Base-by-base conservation (phyloP, 345 rosid genomes). In the Noccaea caerulescens region DNA sequence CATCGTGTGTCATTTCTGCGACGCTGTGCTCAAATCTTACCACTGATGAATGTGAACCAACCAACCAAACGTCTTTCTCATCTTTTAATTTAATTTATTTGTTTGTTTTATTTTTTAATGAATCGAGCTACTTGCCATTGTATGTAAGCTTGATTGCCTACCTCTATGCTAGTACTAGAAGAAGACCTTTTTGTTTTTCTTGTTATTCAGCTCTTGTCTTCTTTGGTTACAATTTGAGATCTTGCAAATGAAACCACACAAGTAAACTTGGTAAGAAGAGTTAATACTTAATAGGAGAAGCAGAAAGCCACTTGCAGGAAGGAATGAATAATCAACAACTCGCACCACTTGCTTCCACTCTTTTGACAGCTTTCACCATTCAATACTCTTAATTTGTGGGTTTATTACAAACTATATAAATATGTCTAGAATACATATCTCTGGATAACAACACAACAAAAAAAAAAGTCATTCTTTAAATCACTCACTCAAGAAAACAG, bases 21-120 rank as follows among this genome's bases (percentile, higher is more conserved):
- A 93, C 33, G 86, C 95, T 34, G 78, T 78, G 57, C 96, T 94
- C 72, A 83, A 89, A 66, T 88, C 99, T 53, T 94, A 91, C 80
- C 75, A 72, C 47, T 88, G 67, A 78, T 9, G 51, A 25, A 23
- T 23, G 56, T 12, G 55, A 34, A 57, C 47, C 42, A 14, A 37
- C 10, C 25, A 38, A 56, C 37, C 16, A 64, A 64, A 37, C 41
- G 30, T 46, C 34, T 58, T 58, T 23, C 25, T 13, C 38, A 61
- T 44, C 41, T 13, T 63, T 86, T 80, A 9, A 52, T 53, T 57
- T 43, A 10, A 8, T 46, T 10, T 8, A 37, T 68, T 67, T 38
- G 49, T 67, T 56, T 56, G 42, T 42, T 51, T 27, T 10, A 18
- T 51, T 25, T 51, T 51, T 16, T 10, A 18, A 59, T 25, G 30